Percentiles rank a stretch among this genome's conserved stretches.
Conservation (phyloP, 495 filamentous ascomycete species). For the Viridothelium virens region DNA sequence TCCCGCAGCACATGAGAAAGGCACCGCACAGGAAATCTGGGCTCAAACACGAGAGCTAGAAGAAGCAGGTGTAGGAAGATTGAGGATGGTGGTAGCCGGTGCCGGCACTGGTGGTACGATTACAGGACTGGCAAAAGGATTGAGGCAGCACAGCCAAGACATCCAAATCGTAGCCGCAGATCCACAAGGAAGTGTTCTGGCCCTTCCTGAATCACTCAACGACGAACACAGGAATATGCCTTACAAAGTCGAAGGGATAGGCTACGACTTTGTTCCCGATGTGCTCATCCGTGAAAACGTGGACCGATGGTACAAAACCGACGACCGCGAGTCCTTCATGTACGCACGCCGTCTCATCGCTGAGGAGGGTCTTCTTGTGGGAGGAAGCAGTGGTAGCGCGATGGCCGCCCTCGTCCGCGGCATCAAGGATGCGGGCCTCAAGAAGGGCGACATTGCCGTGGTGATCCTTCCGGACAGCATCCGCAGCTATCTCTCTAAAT, state of each 20-base stretch:
- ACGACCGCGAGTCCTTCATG: constrained; percentile 82
- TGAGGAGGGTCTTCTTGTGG: constrained; percentile 90
- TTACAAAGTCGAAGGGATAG: constrained; percentile 98
- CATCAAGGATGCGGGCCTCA: constrained; percentile 66
- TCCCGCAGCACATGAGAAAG: constrained; percentile 85
- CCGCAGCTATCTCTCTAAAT: constrained; percentile 96
- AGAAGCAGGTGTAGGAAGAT: constrained; percentile 35
- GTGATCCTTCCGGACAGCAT: constrained; percentile 93
- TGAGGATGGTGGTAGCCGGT: constrained; percentile 68
- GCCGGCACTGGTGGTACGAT: constrained; percentile 96
- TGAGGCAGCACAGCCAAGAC: constrained; percentile 75
- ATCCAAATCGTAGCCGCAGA: constrained; percentile 88
- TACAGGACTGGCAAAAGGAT: constrained; percentile 75
- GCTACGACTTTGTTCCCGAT: constrained; percentile 95
- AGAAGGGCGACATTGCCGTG: constrained; percentile 75
- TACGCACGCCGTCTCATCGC: constrained; percentile 83
- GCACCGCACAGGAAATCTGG: constrained; percentile 97
- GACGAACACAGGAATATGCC: constrained; percentile 66
- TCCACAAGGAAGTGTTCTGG: constrained; percentile 81
- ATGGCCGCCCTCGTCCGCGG: constrained; percentile 73
- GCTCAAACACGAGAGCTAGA: constrained; percentile 77
- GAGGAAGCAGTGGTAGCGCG: constrained; percentile 89
- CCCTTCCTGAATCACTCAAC: constrained; percentile 69
- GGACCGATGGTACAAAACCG: constrained; percentile 97
- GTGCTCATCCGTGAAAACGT: constrained; percentile 75